Conservation (phyloP, 805 yeast species). For the Kodamaea sagamina region DNA sequence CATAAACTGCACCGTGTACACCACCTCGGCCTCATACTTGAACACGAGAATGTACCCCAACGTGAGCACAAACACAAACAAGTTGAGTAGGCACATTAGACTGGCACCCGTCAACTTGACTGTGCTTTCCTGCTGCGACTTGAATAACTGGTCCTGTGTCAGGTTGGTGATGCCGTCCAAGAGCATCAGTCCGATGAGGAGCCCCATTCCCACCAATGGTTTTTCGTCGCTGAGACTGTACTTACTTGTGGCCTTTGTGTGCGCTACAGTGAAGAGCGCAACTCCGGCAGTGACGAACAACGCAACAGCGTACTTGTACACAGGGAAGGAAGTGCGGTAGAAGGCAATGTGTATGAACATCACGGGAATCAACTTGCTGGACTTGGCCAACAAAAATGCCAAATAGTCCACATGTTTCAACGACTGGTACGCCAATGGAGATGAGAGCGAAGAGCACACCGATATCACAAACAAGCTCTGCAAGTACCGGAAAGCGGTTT, state of each 20-base stretch:
- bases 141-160: slow-evolving; percentile 84
- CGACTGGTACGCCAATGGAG: slow-evolving; percentile 81
- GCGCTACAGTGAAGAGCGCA: slow-evolving; percentile 63
- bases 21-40: slow-evolving; percentile 48
- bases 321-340: slow-evolving; percentile 71
- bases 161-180: slow-evolving; percentile 93
- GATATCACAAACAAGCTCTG: slow-evolving; percentile 55
- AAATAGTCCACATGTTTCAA: slow-evolving; percentile 82
- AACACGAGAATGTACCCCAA: slow-evolving; percentile 46
- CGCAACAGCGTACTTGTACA: slow-evolving; percentile 78
- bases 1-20: slow-evolving; percentile 52
- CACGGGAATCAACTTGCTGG: slow-evolving; percentile 94
- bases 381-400: slow-evolving; percentile 82
- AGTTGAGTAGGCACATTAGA: slow-evolving; percentile 71
- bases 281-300: slow-evolving; percentile 81
- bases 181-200: slow-evolving; percentile 62
- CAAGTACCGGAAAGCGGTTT: slow-evolving; percentile 21
- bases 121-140: slow-evolving; percentile 30
- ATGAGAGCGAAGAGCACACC: slow-evolving; percentile 72
- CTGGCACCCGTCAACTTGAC: slow-evolving; percentile 76
- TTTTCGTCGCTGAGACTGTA: slow-evolving; percentile 40
- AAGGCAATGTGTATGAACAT: slow-evolving; percentile 75
- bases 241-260: slow-evolving; percentile 24
- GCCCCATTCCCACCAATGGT: slow-evolving; percentile 55
- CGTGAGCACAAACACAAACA: slow-evolving; percentile 49